phyloP scores from a whole-genome alignment of 1,139 yeast genomes.

The Kodamaea derodonti region DNA sequence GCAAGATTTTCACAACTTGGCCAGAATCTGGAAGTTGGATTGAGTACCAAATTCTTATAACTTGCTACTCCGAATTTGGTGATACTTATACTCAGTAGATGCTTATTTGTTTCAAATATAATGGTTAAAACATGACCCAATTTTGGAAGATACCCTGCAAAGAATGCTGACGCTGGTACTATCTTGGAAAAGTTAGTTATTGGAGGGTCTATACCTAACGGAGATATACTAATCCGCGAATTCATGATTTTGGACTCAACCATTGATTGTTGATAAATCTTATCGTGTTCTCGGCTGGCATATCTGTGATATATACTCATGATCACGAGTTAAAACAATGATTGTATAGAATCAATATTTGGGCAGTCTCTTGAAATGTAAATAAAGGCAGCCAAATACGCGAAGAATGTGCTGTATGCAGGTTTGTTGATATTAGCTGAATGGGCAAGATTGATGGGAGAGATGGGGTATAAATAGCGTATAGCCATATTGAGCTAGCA shows the following conservation, averaged over 20 bases:
- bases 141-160: conserved; percentile 47
- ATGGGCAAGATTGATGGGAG: neutral
- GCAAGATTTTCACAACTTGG: conserved; percentile 74
- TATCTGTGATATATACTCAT: conserved; percentile 34
- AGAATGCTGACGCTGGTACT: conserved; percentile 52
- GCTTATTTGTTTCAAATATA: conserved; percentile 48
- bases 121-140: conserved; percentile 53
- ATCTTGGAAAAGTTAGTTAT: conserved; percentile 20
- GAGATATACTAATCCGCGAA: neutral
- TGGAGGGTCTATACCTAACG: conserved; percentile 1
- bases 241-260: conserved; percentile 5
- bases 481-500: too few relatives aligned
- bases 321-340: neutral
- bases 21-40: conserved; percentile 62
- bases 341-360: neutral
- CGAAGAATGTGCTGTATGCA: neutral
- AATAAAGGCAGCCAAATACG: neutral
- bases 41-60: conserved; percentile 58
- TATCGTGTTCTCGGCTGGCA: conserved; percentile 38
- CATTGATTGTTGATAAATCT: conserved; percentile 12
- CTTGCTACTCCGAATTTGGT: conserved; percentile 69
- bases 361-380: neutral
- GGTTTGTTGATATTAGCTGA: neutral
- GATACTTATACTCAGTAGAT: conserved; percentile 55
- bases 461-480: too few relatives aligned